Evolutionary conservation across 805 yeast species (phyloP).

Genomic region (Metschnikowia matae): DNA sequence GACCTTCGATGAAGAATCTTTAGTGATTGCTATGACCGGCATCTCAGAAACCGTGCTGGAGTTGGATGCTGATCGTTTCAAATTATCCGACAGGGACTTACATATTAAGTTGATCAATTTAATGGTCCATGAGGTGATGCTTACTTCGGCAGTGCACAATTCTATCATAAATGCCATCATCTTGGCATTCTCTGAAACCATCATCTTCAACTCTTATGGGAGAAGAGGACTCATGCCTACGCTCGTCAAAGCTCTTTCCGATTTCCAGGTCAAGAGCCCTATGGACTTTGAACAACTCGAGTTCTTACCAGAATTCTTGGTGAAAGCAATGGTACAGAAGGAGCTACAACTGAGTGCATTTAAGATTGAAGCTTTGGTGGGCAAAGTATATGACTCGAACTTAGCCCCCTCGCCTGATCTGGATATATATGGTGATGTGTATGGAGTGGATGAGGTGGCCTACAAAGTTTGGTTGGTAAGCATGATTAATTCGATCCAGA

Average conservation of each 20-base stretch:
- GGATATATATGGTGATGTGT: slow-evolving; percentile 42
- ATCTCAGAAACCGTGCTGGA: slow-evolving; percentile 53
- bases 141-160: slow-evolving; percentile 33
- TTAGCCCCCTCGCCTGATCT: slow-evolving; percentile 25
- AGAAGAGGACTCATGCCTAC: slow-evolving; percentile 68
- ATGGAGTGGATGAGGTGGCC: slow-evolving; percentile 57
- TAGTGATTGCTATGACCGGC: slow-evolving; percentile 22
- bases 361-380: slow-evolving; percentile 55
- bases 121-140: slow-evolving; percentile 38
- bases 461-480: slow-evolving; percentile 49
- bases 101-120: slow-evolving; percentile 57
- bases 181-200: slow-evolving; percentile 34
- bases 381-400: slow-evolving; percentile 45
- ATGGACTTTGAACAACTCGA: slow-evolving; percentile 33
- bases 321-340: slow-evolving; percentile 40
- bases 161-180: slow-evolving; percentile 26
- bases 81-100: slow-evolving; percentile 59
- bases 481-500: slow-evolving; percentile 34
- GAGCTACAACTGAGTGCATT: slow-evolving; percentile 59
- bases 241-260: slow-evolving; percentile 44
- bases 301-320: slow-evolving; percentile 53
- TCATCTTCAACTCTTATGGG: slow-evolving; percentile 49
- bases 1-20: slow-evolving; percentile 1
- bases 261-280: slow-evolving; percentile 36
- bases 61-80: slow-evolving; percentile 54